Conservation (phyloP, 345 rosid genomes). For the Nasturtium officinale region DNA sequence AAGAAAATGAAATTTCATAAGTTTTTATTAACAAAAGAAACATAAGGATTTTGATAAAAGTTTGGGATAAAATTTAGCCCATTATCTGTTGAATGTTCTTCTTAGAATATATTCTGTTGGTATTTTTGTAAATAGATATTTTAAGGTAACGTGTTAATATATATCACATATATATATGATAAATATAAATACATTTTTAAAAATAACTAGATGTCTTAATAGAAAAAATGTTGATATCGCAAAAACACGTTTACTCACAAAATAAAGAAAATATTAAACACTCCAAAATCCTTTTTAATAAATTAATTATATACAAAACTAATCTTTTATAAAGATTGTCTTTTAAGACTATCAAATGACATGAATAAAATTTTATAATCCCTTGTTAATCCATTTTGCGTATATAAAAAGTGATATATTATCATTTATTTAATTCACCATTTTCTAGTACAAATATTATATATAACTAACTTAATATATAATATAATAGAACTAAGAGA, state of each 20-base stretch:
- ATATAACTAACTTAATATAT: background rate
- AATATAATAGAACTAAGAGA: background rate
- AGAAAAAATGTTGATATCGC: too few relatives aligned
- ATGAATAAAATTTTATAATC: background rate
- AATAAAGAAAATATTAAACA: background rate
- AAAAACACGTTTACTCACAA: background rate
- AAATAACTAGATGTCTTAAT: background rate
- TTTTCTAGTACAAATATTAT: background rate
- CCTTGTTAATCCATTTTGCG: too few relatives aligned
- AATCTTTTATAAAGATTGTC: too few relatives aligned
- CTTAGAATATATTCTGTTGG: background rate
- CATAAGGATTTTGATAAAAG: background rate
- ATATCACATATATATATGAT: background rate
- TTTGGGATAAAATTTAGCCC: background rate
- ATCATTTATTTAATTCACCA: too few relatives aligned
- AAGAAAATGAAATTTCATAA: background rate
- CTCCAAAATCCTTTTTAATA: background rate
- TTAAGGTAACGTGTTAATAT: background rate
- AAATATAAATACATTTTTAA: background rate
- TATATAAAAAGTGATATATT: too few relatives aligned
- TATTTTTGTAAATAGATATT: background rate
- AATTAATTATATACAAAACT: too few relatives aligned
- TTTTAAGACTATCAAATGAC: background rate
- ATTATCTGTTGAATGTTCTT: background rate
- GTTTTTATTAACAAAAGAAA: background rate